phyloP scores from a whole-genome alignment of 192 early-diverging fungal species.

The Coemansia sp. region DNA sequence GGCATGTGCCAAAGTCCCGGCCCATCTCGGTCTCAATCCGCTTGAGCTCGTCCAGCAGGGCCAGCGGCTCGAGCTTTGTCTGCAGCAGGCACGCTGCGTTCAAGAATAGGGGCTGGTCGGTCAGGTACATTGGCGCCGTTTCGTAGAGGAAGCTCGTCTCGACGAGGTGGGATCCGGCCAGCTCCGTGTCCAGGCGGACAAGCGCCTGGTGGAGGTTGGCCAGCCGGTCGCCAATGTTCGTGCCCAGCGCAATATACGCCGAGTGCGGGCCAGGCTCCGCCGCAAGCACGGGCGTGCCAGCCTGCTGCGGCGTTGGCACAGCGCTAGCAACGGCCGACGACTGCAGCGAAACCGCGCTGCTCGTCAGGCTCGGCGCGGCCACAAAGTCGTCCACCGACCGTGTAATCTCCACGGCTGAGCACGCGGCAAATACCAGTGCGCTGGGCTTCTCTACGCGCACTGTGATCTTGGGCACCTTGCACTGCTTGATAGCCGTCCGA shows the following conservation, averaged over 20 bases:
- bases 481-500: slow-evolving; percentile 66
- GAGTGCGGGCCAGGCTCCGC: slow-evolving; percentile 16
- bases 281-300: slow-evolving; percentile 7
- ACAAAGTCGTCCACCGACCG: slow-evolving; percentile 55
- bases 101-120: slow-evolving; percentile 86
- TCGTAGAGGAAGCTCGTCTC: slow-evolving; percentile 98
- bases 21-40: slow-evolving; percentile 79
- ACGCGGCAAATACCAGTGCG: slow-evolving; percentile 85
- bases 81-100: slow-evolving; percentile 83
- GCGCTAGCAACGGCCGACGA: slow-evolving; percentile 4
- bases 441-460: slow-evolving; percentile 92
- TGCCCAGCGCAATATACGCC: slow-evolving; percentile 80
- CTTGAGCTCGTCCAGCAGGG: slow-evolving; percentile 72
- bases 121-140: slow-evolving; percentile 92
- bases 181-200: slow-evolving; percentile 21
- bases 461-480: slow-evolving; percentile 81
- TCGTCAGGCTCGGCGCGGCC: background rate
- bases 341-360: background rate
- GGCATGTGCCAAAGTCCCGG: slow-evolving; percentile 57
- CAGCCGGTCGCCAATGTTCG: slow-evolving; percentile 82
- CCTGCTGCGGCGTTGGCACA: slow-evolving; percentile 3
- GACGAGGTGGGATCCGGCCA: slow-evolving; percentile 48
- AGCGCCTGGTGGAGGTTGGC: slow-evolving; percentile 76
- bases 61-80: slow-evolving; percentile 69
- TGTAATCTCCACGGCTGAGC: slow-evolving; percentile 87